A percentile compares a stretch with the other conserved stretches of the same genome.
Evolutionary conservation across 352 stramenopile species (phyloP).

Genomic region (Globisporangium echinulatum): DNA sequence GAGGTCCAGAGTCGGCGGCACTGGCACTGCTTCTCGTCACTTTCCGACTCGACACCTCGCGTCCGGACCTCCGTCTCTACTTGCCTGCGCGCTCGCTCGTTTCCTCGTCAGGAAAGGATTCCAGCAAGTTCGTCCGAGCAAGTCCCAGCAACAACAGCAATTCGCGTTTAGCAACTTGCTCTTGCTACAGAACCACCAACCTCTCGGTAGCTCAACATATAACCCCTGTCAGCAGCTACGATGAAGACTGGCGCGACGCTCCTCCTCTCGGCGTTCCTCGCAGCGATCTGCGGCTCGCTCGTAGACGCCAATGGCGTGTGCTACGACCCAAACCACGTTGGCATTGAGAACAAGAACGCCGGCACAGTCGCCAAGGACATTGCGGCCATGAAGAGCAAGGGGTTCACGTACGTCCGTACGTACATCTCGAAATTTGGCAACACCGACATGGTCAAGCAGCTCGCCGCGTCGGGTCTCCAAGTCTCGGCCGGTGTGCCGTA

Average conservation of each 20-base stretch:
- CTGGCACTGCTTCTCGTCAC: neutral
- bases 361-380: constrained; percentile 37
- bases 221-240: neutral
- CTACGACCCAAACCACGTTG: constrained; percentile 57
- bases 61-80: constrained; percentile 3
- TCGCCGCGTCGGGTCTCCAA: constrained; percentile 40
- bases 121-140: neutral
- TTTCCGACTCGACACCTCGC: constrained; percentile 10
- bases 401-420: constrained; percentile 59
- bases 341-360: constrained; percentile 21
- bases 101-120: constrained; percentile 9
- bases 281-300: constrained; percentile 23
- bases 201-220: neutral
- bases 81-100: constrained; percentile 3
- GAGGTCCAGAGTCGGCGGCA: no score
- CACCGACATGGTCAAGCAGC: constrained; percentile 41
- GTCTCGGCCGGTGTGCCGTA: constrained; percentile 47
- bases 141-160: neutral
- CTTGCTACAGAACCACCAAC: no score
- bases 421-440: constrained; percentile 60
- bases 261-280: constrained; percentile 10
- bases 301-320: constrained; percentile 61
- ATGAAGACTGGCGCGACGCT: constrained; percentile 13
- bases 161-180: no score
- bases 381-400: constrained; percentile 33